Evolutionary conservation across 1,139 yeast species (phyloP), one percentile per base, ranked within the genome.

Genomic region (Geotrichum histeridarum): DNA sequence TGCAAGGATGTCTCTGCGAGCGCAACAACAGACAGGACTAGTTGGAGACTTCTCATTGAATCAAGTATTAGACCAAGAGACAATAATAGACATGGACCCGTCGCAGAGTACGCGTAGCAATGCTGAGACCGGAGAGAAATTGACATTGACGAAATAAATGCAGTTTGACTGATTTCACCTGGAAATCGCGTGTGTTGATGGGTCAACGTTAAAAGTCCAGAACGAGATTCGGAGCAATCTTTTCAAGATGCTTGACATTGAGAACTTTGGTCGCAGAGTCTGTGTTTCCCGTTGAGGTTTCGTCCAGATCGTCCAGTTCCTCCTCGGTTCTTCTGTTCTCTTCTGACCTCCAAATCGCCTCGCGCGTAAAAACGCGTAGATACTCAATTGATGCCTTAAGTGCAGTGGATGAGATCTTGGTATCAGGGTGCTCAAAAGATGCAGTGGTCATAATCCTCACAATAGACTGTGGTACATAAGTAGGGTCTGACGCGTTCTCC

Each of bases 281-380:
- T 4, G 33, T 30, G 15, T 36, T 36, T 4, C 17, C 17, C 14
- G 64, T 57, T 9, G 64, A 64, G 3, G 65, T 62, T 4, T 63
- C 47, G 37, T 56, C 55, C 39, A 64, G 54, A 51, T 64, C 65
- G 8, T 53, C 55, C 11, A 55, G 64, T 42, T 61, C 65, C 36
- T 66, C 55, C 17, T 45, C n/a, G 11, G 17, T 11, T 35, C 52
- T 14, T 30, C 55, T 14, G 49, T 44, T 31, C 44, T 59, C 62
- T 39, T 64, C 67, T 7, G 69, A 62, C 33, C 70, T 57, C 67
- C 69, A 65, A 12, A 67, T 57, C 1, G 70, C 69, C 50, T 67
- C 70, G 36, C 68, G 64, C 4, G 70, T 66, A 54, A 67, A 67
- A 4, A 66, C 59, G 14, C 69, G 64, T 22, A 67, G 53, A 49